A percentile compares a stretch with the other conserved stretches of the same genome.
Evolutionary conservation across 345 rosid species (phyloP).

Genomic region (Geranium rotundifolium): DNA sequence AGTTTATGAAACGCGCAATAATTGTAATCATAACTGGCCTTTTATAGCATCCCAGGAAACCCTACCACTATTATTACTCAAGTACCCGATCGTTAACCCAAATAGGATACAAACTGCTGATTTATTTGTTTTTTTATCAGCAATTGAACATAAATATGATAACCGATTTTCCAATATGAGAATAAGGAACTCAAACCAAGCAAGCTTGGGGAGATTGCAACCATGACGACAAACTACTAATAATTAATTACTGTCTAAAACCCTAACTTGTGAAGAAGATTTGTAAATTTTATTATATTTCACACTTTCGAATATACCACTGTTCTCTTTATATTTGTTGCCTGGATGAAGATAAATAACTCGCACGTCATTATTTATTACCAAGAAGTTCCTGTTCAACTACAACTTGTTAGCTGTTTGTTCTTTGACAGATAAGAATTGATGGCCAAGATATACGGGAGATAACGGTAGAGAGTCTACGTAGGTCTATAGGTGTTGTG

Average conservation of each 20-base stretch:
- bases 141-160: no score
- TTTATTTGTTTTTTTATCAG: no score
- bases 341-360: neutral
- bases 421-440: conserved; percentile 43
- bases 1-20: neutral
- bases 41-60: neutral
- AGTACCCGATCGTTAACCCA: no score
- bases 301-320: neutral
- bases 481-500: conserved; percentile 75
- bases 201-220: no score
- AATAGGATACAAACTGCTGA: no score
- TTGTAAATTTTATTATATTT: no score
- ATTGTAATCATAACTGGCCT: neutral
- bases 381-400: neutral
- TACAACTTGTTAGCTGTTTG: neutral
- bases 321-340: neutral
- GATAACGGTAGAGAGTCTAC: conserved; percentile 61
- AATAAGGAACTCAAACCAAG: no score
- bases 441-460: conserved; percentile 86
- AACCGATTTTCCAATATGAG: no score
- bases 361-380: neutral
- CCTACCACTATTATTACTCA: no score
- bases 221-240: no score
- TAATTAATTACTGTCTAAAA: neutral
- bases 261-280: neutral